Percentiles rank a stretch among this genome's conserved stretches.
Conservation (phyloP, 371 early-diverging fungal species). For the Syncephalastrum racemosum region DNA sequence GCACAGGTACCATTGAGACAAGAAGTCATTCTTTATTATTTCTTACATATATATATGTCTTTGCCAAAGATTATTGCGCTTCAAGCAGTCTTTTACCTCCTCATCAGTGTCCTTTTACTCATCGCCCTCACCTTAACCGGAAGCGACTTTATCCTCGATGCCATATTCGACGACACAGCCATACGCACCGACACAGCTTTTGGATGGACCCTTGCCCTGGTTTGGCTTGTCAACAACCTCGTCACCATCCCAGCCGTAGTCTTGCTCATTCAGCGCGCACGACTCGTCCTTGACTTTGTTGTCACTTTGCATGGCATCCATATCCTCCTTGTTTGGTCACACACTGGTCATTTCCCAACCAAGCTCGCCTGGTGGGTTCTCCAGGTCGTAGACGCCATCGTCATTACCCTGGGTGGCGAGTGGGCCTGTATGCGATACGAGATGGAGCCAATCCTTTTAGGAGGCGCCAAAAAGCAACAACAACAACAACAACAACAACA, state of each 20-base stretch:
- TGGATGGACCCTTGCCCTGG: constrained; percentile 73
- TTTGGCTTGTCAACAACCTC: constrained; percentile 64
- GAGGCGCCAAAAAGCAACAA: constrained; percentile 11
- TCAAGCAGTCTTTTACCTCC: constrained; percentile 63
- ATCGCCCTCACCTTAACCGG: constrained; percentile 63
- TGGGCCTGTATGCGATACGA: constrained; percentile 82
- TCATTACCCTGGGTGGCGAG: constrained; percentile 80
- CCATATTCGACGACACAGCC: constrained; percentile 61
- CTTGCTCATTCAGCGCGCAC: constrained; percentile 76
- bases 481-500: constrained; percentile 9
- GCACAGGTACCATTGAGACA: constrained; percentile 33
- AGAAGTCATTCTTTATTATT: not conserved
- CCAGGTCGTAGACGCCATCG: constrained; percentile 47
- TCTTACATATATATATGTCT: not conserved
- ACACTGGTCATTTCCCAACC: constrained; percentile 61
- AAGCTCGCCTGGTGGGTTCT: constrained; percentile 72
- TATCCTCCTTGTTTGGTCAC: constrained; percentile 57
- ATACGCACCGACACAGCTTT: constrained; percentile 69
- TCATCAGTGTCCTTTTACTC: constrained; percentile 55
- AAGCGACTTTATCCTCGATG: constrained; percentile 63
- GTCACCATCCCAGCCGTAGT: constrained; percentile 53
- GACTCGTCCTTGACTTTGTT: constrained; percentile 80
- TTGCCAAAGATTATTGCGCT: constrained; percentile 55
- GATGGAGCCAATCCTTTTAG: constrained; percentile 76
- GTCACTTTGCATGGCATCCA: constrained; percentile 75